Base-by-base conservation (phyloP, 2,329 filamentous ascomycete species). In the Pyrenophora graminea region DNA sequence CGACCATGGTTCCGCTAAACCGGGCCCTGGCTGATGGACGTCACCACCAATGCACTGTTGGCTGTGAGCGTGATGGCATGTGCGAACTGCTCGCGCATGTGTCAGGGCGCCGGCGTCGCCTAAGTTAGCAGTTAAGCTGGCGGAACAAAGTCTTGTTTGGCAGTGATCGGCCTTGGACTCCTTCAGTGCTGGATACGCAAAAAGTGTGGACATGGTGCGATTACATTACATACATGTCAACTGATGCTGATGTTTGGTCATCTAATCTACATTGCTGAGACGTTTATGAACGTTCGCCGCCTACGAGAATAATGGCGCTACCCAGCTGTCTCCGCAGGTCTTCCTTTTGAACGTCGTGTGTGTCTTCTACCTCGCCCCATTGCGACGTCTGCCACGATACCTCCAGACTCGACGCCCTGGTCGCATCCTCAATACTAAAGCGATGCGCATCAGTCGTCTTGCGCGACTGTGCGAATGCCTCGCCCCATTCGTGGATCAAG, bases 341-440 rank as follows among this genome's bases (percentile, higher is more conserved):
- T 74, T 96, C 93, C 73, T 87, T 89, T 66, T 96, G 89, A 1
- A 99, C 94, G 78, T 99, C 94, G 75, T 99, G 94, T 23, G 92
- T 96, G 74, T 99, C 92, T 73, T 99, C 94, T 1, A 99, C 94
- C 79, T 96, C 92, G 7, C 94, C 94, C 93, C 94, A 97, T 74
- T 89, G 86, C 23, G 83, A 79, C 1, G 87, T 95, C 81, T 99
- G 94, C 87, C 91, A 97, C 58, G 85, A 81, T 13, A 96, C 90
- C 78, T 99, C 94, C 36, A 95, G 72, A 64, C 84, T 96, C 5
- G 88, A 86, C 12, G 88, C 87, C 64, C 82, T 80, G 0, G 90
- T 86, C 1, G 92, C 93, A 70, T 96, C 86, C 65, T 96, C 89
- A 10, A 95, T 86, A 0, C 90, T 89, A 69, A 95, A 97, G 48